phyloP scores from a whole-genome alignment of 2,329 filamentous ascomycete genomes.

The Fusarium buharicum region DNA sequence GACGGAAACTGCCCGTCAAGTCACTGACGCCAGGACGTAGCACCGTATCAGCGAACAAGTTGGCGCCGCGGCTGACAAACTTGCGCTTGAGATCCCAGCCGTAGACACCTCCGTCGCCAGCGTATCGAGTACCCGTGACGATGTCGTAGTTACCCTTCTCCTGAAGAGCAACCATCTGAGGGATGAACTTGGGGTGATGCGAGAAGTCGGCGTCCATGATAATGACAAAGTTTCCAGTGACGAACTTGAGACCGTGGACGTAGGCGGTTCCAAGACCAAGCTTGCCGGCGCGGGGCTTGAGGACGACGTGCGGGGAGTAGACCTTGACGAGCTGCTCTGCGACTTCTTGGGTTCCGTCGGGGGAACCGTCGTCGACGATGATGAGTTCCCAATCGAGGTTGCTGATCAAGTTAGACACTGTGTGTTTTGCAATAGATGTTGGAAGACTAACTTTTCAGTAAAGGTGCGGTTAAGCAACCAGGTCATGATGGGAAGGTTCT shows the following conservation, averaged over 20 bases:
- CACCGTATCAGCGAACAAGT: constrained; percentile 95
- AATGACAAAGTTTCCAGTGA: constrained; percentile 93
- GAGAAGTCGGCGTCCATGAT: constrained; percentile 99
- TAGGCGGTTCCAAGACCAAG: constrained; percentile 97
- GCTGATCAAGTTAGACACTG: constrained; percentile 57
- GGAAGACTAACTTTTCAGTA: constrained; percentile 75
- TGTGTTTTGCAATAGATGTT: fast-evolving
- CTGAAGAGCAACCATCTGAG: constrained; percentile 88
- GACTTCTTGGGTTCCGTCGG: constrained; percentile 92
- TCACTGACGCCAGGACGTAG: constrained; percentile 94
- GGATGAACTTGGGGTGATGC: constrained; percentile 99
- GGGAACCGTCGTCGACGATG: constrained; percentile 97
- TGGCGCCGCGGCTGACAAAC: constrained; percentile 86
- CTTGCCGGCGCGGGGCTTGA: constrained; percentile 92
- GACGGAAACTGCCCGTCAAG: constrained; percentile 90
- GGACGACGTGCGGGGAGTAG: constrained; percentile 81
- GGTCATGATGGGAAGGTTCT: constrained; percentile 93
- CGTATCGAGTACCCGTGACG: constrained; percentile 95
- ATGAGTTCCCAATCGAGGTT: constrained; percentile 97
- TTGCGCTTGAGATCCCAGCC: constrained; percentile 97
- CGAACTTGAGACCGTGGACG: constrained; percentile 91
- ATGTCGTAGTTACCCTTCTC: constrained; percentile 86
- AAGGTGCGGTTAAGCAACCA: constrained; percentile 96
- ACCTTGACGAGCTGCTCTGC: constrained; percentile 89
- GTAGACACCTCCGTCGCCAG: constrained; percentile 87